Evolutionary conservation across 2,329 filamentous ascomycete species (phyloP), one percentile per base, ranked within the genome.

Genomic region (Alternaria sp.): DNA sequence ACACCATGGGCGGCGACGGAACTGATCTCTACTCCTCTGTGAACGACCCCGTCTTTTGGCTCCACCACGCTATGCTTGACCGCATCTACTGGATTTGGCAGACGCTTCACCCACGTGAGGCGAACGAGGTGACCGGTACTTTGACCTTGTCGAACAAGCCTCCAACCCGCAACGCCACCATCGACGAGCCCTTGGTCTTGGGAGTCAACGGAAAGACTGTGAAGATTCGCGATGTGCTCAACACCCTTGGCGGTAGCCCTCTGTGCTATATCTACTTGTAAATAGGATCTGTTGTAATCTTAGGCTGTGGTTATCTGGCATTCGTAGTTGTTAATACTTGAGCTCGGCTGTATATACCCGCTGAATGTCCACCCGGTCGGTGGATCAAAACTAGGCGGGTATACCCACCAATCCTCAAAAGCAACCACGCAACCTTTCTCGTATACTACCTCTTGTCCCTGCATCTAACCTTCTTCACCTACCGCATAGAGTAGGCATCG

Each of bases 401-500:
- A 25, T 61, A 66, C 6, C 69, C 60, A 53, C 30, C 49, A 53
- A 53, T 53, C 30, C 28, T 18, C 37, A 37, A 74, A 72, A 6
- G 67, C 70, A 6, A 74, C 47, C 10, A 60, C 69, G 30, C n/a
- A 72, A 51, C 6, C 65, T 68, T 26, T 41, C 20, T 33, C 49
- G n/a, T 23, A 30, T 20, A 41, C 23, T 7, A 33, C 23, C 12
- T 47, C 23, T 46, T 6, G 28, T 15, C 26, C 54, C 41, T 30
- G 44, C 30, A 26, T 56, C 26, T 2, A 56, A 23, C 54, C 9
- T 5, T n/a, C 18, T 3, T 47, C 14, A n/a, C 51, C 53, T 62
- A 53, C 63, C 58, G 14, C 20, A 65, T 58, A 21, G 30, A 66
- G 61, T 56, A 66, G 63, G 30, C 28, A 44, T 66, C 0, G 66